Conservation (phyloP, 164 flowering plant species). For the Vitis riparia region DNA sequence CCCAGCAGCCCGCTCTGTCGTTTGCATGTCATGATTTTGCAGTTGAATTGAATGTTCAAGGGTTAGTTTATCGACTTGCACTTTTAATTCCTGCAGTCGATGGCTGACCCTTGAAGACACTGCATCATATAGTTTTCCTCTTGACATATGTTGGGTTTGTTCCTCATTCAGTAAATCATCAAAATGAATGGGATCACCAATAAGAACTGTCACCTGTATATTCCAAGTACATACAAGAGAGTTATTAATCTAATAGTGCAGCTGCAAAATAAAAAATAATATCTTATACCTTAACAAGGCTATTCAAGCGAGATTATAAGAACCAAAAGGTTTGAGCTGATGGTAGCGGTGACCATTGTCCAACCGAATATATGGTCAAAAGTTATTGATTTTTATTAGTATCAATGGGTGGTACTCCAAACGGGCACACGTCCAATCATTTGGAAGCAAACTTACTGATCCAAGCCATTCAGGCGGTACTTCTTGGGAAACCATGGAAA, state of each 20-base stretch:
- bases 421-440: too few species aligned
- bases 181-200: conserved; percentile 86
- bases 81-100: conserved; percentile 57
- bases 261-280: background rate
- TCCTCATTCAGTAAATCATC: conserved; percentile 61
- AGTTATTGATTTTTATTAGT: too few species aligned
- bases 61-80: conserved; percentile 66
- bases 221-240: conserved; percentile 1
- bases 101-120: conserved; percentile 70
- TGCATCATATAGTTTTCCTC: conserved; percentile 74
- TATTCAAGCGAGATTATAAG: too few species aligned
- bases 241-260: background rate
- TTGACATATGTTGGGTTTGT: conserved; percentile 30
- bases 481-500: too few species aligned
- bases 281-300: too few species aligned
- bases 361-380: too few species aligned
- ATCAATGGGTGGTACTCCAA: too few species aligned
- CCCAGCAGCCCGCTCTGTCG: conserved; percentile 43
- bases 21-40: conserved; percentile 14
- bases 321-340: too few species aligned
- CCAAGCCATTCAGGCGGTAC: too few species aligned
- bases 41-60: conserved; percentile 36
- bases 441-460: too few species aligned
- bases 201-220: conserved; percentile 72
- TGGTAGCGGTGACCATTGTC: too few species aligned